Evolutionary conservation across 352 stramenopile genomes (phyloP), one percentile per base, ranked within the genome.

Genomic region (Globisporangium spiculum): DNA sequence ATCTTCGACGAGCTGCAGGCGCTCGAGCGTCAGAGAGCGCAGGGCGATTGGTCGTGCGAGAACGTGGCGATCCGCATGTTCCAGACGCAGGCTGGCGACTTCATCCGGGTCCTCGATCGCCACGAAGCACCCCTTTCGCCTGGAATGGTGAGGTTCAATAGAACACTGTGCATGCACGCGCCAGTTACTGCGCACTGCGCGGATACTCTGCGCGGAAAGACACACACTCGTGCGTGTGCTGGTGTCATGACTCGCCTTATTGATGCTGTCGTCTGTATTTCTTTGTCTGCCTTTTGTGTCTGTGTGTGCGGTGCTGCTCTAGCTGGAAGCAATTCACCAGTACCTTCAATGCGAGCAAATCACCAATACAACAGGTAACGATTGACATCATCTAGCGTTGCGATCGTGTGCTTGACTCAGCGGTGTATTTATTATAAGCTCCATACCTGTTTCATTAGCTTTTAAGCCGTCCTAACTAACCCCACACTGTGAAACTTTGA

Each of bases 31-130:
- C 74, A 78, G 60, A 76, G 74, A 55, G 60, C 59, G 16, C 50
- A 68, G 10, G 72, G 77, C 27, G 48, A 59, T 32, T 60, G 78
- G 1, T 54, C 68, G 1, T 53, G 73, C 63, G 63, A 58, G 32
- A 34, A 72, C 18, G 58, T 50, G 3, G 44, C 44, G 1, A 7
- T 60, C 7, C 65, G 58, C 46, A 26, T 65, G 57, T 70, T 66
- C 34, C 56, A 58, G 57, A 65, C 58, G 20, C 22, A 44, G 34
- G 9, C 63, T 4, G 82, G 84, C 22, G 76, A 78, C 54, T 84
- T 92, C 34, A 74, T 92, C 54, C 79, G 81, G 20, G 81, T 92
- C 16, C 64, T 92, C 62, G 84, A 92, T 63, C 59, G 65, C 32
- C 72, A 85, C 65, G 75, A 80, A 54, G 78, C 83, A 62, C 80